Evolutionary conservation across 352 stramenopile genomes (phyloP), one percentile per base, ranked within the genome.

Genomic region (Pythium utonaiense): DNA sequence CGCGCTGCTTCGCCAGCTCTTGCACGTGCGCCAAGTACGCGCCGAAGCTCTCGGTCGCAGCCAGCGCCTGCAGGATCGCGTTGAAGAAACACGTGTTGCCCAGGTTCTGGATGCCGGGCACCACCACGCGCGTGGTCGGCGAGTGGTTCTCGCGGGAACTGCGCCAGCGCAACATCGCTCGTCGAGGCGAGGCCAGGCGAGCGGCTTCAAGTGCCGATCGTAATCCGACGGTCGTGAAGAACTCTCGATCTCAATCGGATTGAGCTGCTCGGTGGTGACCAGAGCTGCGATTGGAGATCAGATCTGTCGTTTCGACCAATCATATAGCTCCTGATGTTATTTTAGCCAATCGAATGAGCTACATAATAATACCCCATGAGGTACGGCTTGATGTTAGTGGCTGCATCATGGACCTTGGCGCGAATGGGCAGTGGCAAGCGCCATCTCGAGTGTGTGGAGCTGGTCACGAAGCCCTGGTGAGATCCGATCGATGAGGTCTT

Each of bases 1-100:
- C 67, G 31, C 62, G 73, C 24, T 62, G 52, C 21, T 54, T 44
- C 14, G 70, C 68, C 44, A 70, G 50, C 27, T 73, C 69, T 44
- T 86, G 70, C 60, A 94, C 74, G 50, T 89, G 77, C 31, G 72
- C 54, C 2, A 95, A 70, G 60, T 88, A 93, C 50, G 82, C 69
- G 44, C 82, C 73, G 53, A 94, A 87, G 63, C 76, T 83, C 21
- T 70, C 55, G n/a, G 89, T 75, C 13, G 80, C 77, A 9, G 87
- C 85, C 28, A 96, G 70, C 51, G 83, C 81, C 66, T 96, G 87
- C 52, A 95, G 72, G 52, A 96, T 91, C 28, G 86, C 87, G 62
- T 96, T 96, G 73, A 96, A 93, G 64, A 93, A 96, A 71, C 87
- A 96, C 48, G 87, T 93, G 64, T 96, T 96, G 66, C 87, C 86